Evolutionary conservation across 768 basidiomycete genomes (phyloP).

Genomic region (Clitopilus hobsonii): DNA sequence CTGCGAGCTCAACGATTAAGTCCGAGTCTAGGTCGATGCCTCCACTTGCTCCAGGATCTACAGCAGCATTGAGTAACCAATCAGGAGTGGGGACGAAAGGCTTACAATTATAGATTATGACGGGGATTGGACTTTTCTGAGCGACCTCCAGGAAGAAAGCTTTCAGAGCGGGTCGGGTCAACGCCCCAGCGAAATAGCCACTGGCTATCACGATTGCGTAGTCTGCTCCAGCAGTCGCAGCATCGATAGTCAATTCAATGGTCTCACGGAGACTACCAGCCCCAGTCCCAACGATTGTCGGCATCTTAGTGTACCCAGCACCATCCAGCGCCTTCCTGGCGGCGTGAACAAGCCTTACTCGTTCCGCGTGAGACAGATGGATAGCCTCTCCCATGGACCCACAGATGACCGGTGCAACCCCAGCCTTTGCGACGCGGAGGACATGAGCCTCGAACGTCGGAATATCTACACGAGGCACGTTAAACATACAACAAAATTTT

Average conservation of each 20-base stretch:
- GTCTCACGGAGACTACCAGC: conserved; percentile 82
- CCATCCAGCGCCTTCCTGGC: conserved; percentile 70
- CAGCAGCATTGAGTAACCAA: conserved; percentile 6
- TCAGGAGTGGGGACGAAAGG: conserved; percentile 9
- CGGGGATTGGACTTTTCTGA: conserved; percentile 77
- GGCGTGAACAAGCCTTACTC: conserved; percentile 56
- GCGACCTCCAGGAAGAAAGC: conserved; percentile 75
- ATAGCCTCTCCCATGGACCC: conserved; percentile 88
- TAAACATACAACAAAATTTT: conserved; percentile 6
- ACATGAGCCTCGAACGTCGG: conserved; percentile 66
- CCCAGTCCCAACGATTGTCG: conserved; percentile 81
- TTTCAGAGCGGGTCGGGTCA: conserved; percentile 70
- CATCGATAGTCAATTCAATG: conserved; percentile 67
- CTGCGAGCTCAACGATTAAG: conserved; percentile 75
- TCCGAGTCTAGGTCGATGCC: conserved; percentile 93
- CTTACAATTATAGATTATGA: conserved; percentile 87
- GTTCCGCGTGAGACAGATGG: conserved; percentile 67
- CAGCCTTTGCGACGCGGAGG: conserved; percentile 55
- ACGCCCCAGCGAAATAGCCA: conserved; percentile 81
- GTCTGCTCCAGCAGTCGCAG: conserved; percentile 83
- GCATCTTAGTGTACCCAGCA: conserved; percentile 51
- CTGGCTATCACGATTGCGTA: conserved; percentile 81
- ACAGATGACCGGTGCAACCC: conserved; percentile 66
- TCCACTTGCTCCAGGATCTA: conserved; percentile 78
- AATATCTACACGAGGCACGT: conserved; percentile 42